Conservation (phyloP, 1,139 yeast genomes). For the Suhomyces terraborum region DNA sequence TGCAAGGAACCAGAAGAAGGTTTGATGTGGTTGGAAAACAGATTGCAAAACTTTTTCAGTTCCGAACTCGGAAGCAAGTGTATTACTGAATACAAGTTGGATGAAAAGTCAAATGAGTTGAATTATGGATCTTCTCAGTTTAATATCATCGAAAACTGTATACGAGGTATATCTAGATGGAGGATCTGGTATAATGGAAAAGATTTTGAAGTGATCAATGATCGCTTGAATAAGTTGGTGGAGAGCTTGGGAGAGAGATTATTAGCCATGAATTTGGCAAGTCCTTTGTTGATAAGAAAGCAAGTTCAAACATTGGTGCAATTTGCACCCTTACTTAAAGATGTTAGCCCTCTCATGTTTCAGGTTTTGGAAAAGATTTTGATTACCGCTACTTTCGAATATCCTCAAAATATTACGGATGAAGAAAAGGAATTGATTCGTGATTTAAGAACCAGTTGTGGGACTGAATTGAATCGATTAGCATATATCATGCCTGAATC, state of each 20-base stretch:
- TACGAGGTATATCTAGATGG: constrained; percentile 96
- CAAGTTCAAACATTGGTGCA: constrained; percentile 94
- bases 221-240: constrained; percentile 60
- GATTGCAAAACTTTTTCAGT: constrained; percentile 72
- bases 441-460: constrained; percentile 88
- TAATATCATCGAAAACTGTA: constrained; percentile 83
- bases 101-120: constrained; percentile 68
- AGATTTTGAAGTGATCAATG: constrained; percentile 62
- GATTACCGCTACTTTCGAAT: constrained; percentile 83
- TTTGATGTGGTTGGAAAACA: constrained; percentile 74
- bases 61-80: constrained; percentile 73
- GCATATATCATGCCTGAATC: constrained; percentile 95
- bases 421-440: constrained; percentile 80
- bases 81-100: constrained; percentile 55
- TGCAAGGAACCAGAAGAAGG: constrained; percentile 87
- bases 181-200: constrained; percentile 79
- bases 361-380: constrained; percentile 83
- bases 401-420: constrained; percentile 66
- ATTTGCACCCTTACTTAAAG: constrained; percentile 88
- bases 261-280: constrained; percentile 71
- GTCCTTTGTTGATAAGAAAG: constrained; percentile 80
- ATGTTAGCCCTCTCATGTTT: constrained; percentile 71
- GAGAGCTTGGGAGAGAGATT: constrained; percentile 78
- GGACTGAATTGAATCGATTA: constrained; percentile 89
- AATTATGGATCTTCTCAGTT: constrained; percentile 81